These are phyloP conservation scores for Gautieria morchelliformis DNA, from an alignment of 768 basidiomycete genomes.

Conservation along the genomic window DNA sequence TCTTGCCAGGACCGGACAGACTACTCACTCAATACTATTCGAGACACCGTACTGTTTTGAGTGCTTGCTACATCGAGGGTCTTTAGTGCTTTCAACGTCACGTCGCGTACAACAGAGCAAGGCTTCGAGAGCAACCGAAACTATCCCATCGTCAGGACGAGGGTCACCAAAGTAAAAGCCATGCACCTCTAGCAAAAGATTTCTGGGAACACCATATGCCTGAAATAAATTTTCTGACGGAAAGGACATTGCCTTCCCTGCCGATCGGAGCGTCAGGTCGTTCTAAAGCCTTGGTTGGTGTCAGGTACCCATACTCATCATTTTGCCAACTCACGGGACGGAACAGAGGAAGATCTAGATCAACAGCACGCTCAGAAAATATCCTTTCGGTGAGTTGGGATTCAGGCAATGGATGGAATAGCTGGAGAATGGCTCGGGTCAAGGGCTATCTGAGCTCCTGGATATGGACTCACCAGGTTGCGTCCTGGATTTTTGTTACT, in stretches of 20 bases:
- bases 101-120: slow-evolving; percentile 59
- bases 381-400: slow-evolving; percentile 30
- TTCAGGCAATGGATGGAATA: slow-evolving; percentile 33
- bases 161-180: slow-evolving; percentile 1
- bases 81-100: slow-evolving; percentile 48
- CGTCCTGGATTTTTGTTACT: neutral
- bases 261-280: slow-evolving; percentile 24
- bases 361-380: slow-evolving; percentile 27
- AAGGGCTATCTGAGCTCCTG: neutral
- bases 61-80: slow-evolving; percentile 42
- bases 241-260: slow-evolving; percentile 3
- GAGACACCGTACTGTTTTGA: slow-evolving; percentile 38
- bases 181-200: slow-evolving; percentile 61
- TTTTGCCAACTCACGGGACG: slow-evolving; percentile 28
- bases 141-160: slow-evolving; percentile 24
- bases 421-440: slow-evolving; percentile 20
- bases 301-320: neutral
- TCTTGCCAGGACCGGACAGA: neutral
- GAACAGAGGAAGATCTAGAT: slow-evolving; percentile 33
- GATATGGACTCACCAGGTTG: neutral
- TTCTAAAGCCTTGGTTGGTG: slow-evolving; percentile 13
- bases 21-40: slow-evolving; percentile 58
- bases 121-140: slow-evolving; percentile 63
- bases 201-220: slow-evolving; percentile 64
- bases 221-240: slow-evolving; percentile 26